Evolutionary conservation across 805 yeast species (phyloP).

Genomic region (Starmerella etchellsii): DNA sequence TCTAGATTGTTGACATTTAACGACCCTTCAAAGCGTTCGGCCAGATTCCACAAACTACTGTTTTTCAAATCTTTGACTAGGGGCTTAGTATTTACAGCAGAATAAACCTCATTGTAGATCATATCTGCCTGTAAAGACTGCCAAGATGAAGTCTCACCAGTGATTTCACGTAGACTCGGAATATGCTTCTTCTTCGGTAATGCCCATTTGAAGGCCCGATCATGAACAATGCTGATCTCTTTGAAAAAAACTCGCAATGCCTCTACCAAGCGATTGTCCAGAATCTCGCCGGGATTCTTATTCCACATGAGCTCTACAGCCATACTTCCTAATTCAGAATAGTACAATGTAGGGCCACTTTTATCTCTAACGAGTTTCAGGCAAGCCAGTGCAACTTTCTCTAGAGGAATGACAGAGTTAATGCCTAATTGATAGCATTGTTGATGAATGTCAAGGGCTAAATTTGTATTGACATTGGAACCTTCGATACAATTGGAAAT

Average conservation of each 20-base stretch:
- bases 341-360: background rate
- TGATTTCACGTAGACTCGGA: background rate
- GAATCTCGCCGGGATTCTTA: background rate
- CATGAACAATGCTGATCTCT: background rate
- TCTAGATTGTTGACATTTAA: conserved; percentile 10
- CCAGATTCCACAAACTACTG: conserved; percentile 15
- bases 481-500: background rate
- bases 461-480: background rate
- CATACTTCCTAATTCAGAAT: background rate
- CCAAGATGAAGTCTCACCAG: background rate
- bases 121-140: background rate
- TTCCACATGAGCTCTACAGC: conserved; percentile 4
- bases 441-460: background rate
- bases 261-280: background rate
- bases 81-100: background rate
- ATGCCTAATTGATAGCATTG: background rate
- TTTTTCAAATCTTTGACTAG: background rate
- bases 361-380: background rate
- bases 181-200: background rate
- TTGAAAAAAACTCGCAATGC: background rate
- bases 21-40: background rate
- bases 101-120: background rate
- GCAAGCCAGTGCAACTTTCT: background rate
- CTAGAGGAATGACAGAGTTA: background rate
- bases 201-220: background rate